phyloP scores from a whole-genome alignment of 257 asterid species.

The Solanum peruvianum region DNA sequence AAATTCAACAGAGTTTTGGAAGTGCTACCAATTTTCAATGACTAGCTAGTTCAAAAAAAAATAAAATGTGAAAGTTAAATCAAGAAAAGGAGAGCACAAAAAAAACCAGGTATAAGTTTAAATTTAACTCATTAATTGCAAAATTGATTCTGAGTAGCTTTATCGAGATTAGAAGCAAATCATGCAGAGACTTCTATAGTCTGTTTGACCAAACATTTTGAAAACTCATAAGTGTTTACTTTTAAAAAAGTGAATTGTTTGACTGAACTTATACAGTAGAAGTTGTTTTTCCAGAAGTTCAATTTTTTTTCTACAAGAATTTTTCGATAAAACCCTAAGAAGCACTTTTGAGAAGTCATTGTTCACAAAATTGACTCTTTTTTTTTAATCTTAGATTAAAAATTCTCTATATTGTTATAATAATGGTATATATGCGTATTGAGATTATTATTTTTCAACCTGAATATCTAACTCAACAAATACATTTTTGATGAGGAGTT shows the following conservation, averaged over 20 bases:
- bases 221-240: neutral
- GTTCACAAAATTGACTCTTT: neutral
- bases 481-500: neutral
- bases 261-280: neutral
- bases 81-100: neutral
- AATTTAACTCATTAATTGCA: neutral
- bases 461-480: neutral
- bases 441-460: neutral
- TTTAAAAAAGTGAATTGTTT: neutral
- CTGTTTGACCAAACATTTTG: neutral
- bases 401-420: neutral
- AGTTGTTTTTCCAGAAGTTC: neutral
- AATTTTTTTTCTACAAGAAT: too few relatives aligned
- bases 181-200: neutral
- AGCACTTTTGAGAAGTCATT: neutral
- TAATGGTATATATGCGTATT: neutral
- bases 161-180: neutral
- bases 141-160: neutral
- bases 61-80: neutral
- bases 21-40: conserved; percentile 28
- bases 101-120: neutral
- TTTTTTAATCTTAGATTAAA: neutral
- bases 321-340: neutral
- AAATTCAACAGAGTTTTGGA: conserved; percentile 30
- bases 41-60: neutral